phyloP scores from a whole-genome alignment of 2,329 filamentous ascomycete genomes.

The Bipolaris cookei region DNA sequence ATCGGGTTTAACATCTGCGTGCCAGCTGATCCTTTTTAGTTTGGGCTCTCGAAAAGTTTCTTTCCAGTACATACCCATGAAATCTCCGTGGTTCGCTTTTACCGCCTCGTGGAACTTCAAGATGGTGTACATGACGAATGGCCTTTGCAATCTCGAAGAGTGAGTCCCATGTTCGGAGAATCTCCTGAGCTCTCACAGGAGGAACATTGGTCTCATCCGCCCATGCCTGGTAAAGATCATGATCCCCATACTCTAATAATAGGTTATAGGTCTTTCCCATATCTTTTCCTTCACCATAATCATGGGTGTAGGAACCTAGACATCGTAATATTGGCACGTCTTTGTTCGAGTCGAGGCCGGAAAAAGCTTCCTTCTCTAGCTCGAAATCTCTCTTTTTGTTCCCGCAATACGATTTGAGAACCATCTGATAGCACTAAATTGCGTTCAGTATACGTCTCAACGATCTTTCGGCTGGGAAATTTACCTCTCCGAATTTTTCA shows the following conservation, averaged over 20 bases:
- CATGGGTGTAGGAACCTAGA: slow-evolving; percentile 35
- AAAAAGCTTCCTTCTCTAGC: slow-evolving; percentile 41
- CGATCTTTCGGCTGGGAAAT: too few relatives aligned
- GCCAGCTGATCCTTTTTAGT: slow-evolving; percentile 41
- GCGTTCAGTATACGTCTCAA: not conserved
- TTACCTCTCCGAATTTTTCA: not conserved
- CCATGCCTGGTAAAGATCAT: slow-evolving; percentile 44
- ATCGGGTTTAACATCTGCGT: slow-evolving; percentile 54
- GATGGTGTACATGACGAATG: slow-evolving; percentile 35
- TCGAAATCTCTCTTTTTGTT: slow-evolving; percentile 29
- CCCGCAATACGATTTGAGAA: slow-evolving; percentile 36
- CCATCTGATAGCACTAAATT: slow-evolving; percentile 33
- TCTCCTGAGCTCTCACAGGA: slow-evolving; percentile 35
- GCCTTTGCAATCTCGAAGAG: slow-evolving; percentile 42
- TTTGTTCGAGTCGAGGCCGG: slow-evolving; percentile 22
- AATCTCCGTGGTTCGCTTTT: not conserved
- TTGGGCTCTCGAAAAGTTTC: slow-evolving; percentile 10
- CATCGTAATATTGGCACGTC: slow-evolving; percentile 37
- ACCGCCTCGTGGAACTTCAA: slow-evolving; percentile 7
- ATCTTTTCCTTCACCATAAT: slow-evolving; percentile 1
- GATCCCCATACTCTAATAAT: slow-evolving; percentile 47
- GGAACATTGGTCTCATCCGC: slow-evolving; percentile 27
- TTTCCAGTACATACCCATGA: not conserved
- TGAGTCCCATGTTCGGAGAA: slow-evolving; percentile 41
- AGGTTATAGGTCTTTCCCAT: slow-evolving; percentile 31